These are phyloP conservation scores for Psilocybe cyanescens DNA, from an alignment of 768 basidiomycete genomes.

Conservation along the genomic window DNA sequence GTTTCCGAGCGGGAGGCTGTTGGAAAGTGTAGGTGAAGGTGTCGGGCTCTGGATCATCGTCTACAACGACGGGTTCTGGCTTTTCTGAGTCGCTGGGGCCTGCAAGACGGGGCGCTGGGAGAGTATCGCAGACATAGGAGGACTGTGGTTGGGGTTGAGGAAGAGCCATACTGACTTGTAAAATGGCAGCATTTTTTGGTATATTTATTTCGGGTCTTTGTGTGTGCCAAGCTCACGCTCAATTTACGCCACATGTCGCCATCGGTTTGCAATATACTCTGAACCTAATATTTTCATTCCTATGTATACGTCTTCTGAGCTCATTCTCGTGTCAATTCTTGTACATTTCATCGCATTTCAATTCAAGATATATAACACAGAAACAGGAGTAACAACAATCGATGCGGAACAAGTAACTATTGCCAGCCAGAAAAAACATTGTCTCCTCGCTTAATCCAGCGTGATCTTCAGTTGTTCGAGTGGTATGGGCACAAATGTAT, in stretches of 20 bases:
- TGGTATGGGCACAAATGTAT: constrained; percentile 96
- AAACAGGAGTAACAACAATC: constrained; percentile 28
- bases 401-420: constrained; percentile 18
- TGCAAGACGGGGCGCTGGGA: constrained; percentile 66
- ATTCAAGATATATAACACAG: constrained; percentile 50
- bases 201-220: constrained; percentile 16
- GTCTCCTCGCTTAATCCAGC: constrained; percentile 68
- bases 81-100: constrained; percentile 19
- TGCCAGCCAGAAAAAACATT: constrained; percentile 16
- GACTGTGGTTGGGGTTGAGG: constrained; percentile 19
- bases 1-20: constrained; percentile 63
- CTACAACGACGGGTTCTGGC: constrained; percentile 23
- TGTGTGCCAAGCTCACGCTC: constrained; percentile 28
- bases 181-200: background rate
- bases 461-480: constrained; percentile 93
- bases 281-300: background rate
- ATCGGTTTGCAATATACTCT: constrained; percentile 29
- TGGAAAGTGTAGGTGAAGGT: constrained; percentile 39
- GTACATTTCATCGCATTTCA: constrained; percentile 25
- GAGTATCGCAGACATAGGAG: constrained; percentile 70
- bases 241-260: constrained; percentile 49
- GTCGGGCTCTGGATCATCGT: constrained; percentile 30
- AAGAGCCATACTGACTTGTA: constrained; percentile 12
- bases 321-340: constrained; percentile 2
- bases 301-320: background rate